Evolutionary conservation across 176 grass and related monocot genomes (phyloP), one percentile per base, ranked within the genome.

Genomic region (Bothriochloa decipiens): DNA sequence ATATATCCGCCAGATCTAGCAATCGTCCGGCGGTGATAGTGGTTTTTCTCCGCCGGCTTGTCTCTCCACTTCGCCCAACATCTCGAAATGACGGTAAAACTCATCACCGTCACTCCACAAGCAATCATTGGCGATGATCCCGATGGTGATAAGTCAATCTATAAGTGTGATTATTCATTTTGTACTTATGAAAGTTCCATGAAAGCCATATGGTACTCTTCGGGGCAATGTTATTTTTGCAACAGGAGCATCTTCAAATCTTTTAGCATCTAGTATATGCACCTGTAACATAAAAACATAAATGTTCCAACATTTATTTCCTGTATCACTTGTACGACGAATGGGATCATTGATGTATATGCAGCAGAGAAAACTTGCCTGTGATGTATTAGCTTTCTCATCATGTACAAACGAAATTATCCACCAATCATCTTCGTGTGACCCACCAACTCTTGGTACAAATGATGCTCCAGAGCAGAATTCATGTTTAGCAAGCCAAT

Each of bases 401-500:
- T 89, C 46, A 55, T 92, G 90, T 68, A 86, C 41, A 26, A 89
- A 92, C 10, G 86, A 86, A 45, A 92, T 25, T 83, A 92, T 72
- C 86, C 90, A 92, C 32, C 90, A 86, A 55, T 92, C 86, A 41
- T 89, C 86, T 83, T 92, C 86, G 70, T 83, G 69, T 8, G 52
- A 83, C 42, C 87, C 86, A 83, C 83, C 74, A 79, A 52, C 68
- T 89, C 70, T 92, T 6, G 74, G 83, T 40, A 89, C 90, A 86
- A 92, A 92, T 71, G 75, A 49, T 83, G 86, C 83, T 89, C 90
- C 90, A 32, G 86, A 92, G 70, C 83, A 92, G 69, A 92, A 92
- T 6, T 86, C 20, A 26, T 89, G 72, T 83, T 82, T 63, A n/a
- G 63, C 75, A 57, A 92, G 86, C 83, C 27, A 23, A 33, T 89